Conservation (phyloP, 805 yeast species). For the Candida ponderosae region DNA sequence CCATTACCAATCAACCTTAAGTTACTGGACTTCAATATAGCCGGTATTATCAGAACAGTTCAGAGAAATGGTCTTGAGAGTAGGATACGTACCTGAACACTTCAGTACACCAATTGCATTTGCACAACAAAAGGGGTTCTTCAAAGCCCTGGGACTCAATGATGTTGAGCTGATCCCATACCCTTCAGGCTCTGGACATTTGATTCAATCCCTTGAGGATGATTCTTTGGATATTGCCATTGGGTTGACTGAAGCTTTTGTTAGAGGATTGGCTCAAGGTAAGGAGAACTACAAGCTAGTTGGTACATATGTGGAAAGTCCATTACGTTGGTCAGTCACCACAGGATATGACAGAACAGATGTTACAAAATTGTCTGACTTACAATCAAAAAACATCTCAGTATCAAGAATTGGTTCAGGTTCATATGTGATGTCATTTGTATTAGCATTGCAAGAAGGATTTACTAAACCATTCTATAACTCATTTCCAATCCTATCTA, state of each 20-base stretch:
- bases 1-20: too few relatives aligned
- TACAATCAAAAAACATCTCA: constrained; percentile 61
- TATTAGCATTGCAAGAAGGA: constrained; percentile 54
- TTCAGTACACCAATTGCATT: constrained; percentile 81
- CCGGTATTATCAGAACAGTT: too few relatives aligned
- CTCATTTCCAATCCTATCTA: constrained; percentile 51
- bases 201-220: constrained; percentile 62
- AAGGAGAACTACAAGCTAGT: constrained; percentile 46
- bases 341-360: constrained; percentile 62
- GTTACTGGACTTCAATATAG: too few relatives aligned
- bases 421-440: constrained; percentile 85
- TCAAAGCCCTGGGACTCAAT: constrained; percentile 33
- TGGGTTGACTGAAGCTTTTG: constrained; percentile 88
- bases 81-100: constrained; percentile 89
- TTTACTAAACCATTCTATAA: constrained; percentile 45
- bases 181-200: constrained; percentile 84
- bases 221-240: constrained; percentile 70
- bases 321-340: constrained; percentile 85
- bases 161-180: constrained; percentile 58
- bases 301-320: constrained; percentile 81
- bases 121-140: constrained; percentile 56
- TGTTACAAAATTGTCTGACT: constrained; percentile 39
- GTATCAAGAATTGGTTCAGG: constrained; percentile 88
- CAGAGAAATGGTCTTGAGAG: constrained; percentile 35
- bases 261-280: constrained; percentile 65